These are phyloP conservation scores for Colletotrichum sansevieriae DNA, from an alignment of 2,329 filamentous ascomycete genomes.

Conservation along the genomic window DNA sequence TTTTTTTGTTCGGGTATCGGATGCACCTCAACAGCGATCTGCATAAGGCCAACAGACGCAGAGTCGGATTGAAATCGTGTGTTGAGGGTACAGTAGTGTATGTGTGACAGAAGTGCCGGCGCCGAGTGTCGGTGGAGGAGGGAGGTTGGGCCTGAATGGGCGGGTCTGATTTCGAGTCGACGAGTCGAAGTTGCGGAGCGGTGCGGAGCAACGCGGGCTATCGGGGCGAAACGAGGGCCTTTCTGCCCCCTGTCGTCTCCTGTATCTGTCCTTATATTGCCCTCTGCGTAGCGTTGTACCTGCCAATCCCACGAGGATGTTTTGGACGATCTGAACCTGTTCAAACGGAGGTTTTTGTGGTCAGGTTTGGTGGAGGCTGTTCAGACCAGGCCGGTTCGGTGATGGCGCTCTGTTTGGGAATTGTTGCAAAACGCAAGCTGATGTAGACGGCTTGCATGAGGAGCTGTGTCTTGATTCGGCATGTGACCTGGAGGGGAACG, in stretches of 20 bases:
- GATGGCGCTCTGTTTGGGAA: conserved; percentile 19
- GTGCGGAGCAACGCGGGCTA: conserved; percentile 40
- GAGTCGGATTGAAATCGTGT: conserved; percentile 12
- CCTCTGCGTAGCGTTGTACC: not conserved
- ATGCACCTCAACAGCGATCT: conserved; percentile 13
- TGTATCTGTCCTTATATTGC: conserved; percentile 1
- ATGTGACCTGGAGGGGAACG: not conserved
- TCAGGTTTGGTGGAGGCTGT: conserved; percentile 6
- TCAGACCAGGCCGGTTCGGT: conserved; percentile 11
- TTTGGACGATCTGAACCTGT: not conserved
- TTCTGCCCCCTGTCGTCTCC: conserved; percentile 19
- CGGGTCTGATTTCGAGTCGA: conserved; percentile 38
- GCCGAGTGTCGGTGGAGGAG: conserved; percentile 41
- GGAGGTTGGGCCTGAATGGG: conserved; percentile 39
- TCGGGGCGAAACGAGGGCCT: conserved; percentile 38
- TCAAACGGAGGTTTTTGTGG: not conserved
- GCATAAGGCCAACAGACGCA: conserved; percentile 3
- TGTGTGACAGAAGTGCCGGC: conserved; percentile 39
- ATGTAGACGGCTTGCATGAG: conserved; percentile 33
- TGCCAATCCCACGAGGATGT: not conserved
- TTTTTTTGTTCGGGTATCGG: conserved; percentile 12
- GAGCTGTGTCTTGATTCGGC: conserved; percentile 25
- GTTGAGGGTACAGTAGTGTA: conserved; percentile 14
- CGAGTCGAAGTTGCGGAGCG: conserved; percentile 40
- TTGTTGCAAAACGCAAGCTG: conserved; percentile 35